Evolutionary conservation across 306 rosid species (phyloP), one percentile per base, ranked within the genome.

Genomic region (Oxytropis ochrocephala): DNA sequence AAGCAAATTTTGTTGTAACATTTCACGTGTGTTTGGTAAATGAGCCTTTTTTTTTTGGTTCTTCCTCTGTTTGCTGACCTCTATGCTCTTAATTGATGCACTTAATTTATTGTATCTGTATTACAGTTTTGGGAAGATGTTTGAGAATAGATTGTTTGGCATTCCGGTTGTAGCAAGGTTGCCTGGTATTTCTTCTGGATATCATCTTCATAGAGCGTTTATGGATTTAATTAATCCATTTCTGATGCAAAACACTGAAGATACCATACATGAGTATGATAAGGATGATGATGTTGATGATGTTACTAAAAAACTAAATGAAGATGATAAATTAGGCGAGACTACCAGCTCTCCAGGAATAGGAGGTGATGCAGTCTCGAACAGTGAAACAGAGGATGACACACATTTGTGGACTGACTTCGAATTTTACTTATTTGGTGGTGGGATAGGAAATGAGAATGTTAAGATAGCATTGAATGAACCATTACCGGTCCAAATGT

Each of bases 151-250:
- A 16, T 24, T 19, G 56, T 84, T 79, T 81, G 97, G 90, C 57
- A 67, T 81, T 71, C 97, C 97, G 4, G 61, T 92, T 50, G 83
- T 84, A 7, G 81, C 96, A 74, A 92, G 85, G 76, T 62, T 85
- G 79, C 33, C 90, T 30, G 72, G 75, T 75, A 38, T 60, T 64
- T 58, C 75, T 76, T 39, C 58, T 72, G 95, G 88, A 76, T 69
- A 74, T 63, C 95, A 87, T 74, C 60, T 85, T 71, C 79, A 47
- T 17, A 81, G 68, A 46, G 81, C 43, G 77, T 89, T 82, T 78
- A 75, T 91, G 72, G 84, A 82, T 79, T 51, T 84, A 75, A 62
- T 89, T 67, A 47, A 65, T 52, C 95, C 94, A 5, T 89, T 85
- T 80, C 49, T 79, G 76, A 56, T 77, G 72, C 71, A 32, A 48